Base-by-base conservation (phyloP, 306 rosid genomes). In the Trifolium dubium region DNA sequence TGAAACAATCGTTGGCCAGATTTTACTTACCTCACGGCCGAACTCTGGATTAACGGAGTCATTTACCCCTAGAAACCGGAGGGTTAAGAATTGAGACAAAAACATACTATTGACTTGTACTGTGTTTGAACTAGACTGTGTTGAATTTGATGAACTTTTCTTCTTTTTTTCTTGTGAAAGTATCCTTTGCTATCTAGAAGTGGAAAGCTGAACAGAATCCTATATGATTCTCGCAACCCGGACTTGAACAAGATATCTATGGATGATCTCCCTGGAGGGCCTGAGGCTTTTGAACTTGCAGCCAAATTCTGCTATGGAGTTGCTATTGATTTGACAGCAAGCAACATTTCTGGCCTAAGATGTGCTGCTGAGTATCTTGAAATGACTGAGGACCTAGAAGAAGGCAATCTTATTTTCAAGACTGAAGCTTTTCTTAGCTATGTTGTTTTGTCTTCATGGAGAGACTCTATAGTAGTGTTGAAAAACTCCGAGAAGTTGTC, bases 341-440 rank as follows among this genome's bases (percentile, higher is more conserved):
- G 96, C 37, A 94, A 94, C 15, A 94, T 94, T 58, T 94, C 99
- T 11, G 99, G 97, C 82, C 86, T 94, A 6, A 85, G 99, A 76
- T 94, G 99, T 80, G 88, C 96, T 23, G 89, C 99, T 2, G 99
- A 94, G 86, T 91, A 81, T 28, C 92, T 93, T 39, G 98, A 93
- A 85, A 93, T 93, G 98, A 91, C 97, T 2, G 99, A 94, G 81
- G 99, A 94, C 60, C 41, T 94, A 41, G 99, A 95, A 82, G 99
- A 95, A 85, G 99, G 99, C 12, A 95, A 95, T 64, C 92, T 95
- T n/a, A 92, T 95, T 70, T 95, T 95, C 89, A 95, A 95, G 77
- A 90, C 99, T 2, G 99, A 95, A 80, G 99, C 99, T 0, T 95
- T 95, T 77, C 93, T 95, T 0, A 95, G 99, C 85, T 95, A 95